These are phyloP conservation scores for Phlegmacium glaucopus DNA, from an alignment of 768 basidiomycete genomes.

Conservation along the genomic window DNA sequence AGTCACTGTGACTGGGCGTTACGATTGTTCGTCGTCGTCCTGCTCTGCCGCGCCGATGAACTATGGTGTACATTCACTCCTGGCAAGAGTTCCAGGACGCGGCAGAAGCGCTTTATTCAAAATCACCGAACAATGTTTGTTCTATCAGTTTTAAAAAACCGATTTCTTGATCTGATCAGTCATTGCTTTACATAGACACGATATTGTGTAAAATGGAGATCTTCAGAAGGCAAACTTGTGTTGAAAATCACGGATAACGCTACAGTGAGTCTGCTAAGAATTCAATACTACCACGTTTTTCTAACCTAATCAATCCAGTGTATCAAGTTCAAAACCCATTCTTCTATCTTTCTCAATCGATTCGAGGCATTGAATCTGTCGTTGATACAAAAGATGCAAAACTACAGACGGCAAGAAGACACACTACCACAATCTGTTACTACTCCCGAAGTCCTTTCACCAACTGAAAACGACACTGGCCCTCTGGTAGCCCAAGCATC, in stretches of 20 bases:
- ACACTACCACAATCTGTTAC: constrained; percentile 26
- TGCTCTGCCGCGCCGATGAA: constrained; percentile 37
- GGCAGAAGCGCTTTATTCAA: constrained; percentile 79
- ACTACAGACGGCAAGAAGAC: constrained; percentile 37
- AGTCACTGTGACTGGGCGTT: constrained; percentile 1
- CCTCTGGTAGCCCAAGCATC: constrained; percentile 30
- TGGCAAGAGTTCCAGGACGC: constrained; percentile 92
- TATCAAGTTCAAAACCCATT: constrained; percentile 94
- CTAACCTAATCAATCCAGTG: constrained; percentile 51
- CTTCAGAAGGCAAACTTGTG: constrained; percentile 81
- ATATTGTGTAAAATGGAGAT: constrained; percentile 90
- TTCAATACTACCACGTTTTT: neutral
- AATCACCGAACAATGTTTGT: constrained; percentile 73
- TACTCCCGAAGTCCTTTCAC: constrained; percentile 9
- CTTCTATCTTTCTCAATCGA: constrained; percentile 92
- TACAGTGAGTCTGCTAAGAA: constrained; percentile 52
- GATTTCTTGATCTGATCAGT: constrained; percentile 2
- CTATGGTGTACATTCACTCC: constrained; percentile 86
- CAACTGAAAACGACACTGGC: constrained; percentile 20
- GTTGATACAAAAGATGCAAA: constrained; percentile 85
- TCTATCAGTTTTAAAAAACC: neutral
- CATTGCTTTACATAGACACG: constrained; percentile 55
- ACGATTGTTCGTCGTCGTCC: constrained; percentile 12
- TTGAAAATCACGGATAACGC: constrained; percentile 92
- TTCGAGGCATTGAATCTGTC: constrained; percentile 90